Evolutionary conservation across 768 basidiomycete genomes (phyloP).

Genomic region (Lactifluus pinguis): DNA sequence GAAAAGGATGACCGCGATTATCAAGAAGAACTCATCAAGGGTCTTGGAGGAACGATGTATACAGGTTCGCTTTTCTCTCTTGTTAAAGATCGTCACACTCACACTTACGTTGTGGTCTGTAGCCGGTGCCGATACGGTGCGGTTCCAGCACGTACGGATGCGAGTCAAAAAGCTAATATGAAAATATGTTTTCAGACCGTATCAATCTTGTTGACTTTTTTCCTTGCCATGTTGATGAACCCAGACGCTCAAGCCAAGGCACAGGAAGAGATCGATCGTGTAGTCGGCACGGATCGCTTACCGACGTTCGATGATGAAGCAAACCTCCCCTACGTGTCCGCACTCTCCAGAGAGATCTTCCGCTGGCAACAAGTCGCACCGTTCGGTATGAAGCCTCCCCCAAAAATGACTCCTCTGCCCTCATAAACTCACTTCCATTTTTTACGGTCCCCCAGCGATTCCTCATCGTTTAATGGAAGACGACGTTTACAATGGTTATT

Average conservation of each 20-base stretch:
- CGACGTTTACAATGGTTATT: slow-evolving; percentile 23
- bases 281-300: slow-evolving; percentile 22
- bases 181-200: slow-evolving; percentile 10
- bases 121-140: slow-evolving; percentile 21
- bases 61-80: slow-evolving; percentile 3
- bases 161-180: background rate
- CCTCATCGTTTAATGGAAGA: slow-evolving; percentile 20
- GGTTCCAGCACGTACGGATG: background rate
- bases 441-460: slow-evolving; percentile 6
- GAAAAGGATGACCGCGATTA: slow-evolving; percentile 17
- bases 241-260: slow-evolving; percentile 19
- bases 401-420: background rate
- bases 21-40: slow-evolving; percentile 20
- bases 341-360: slow-evolving; percentile 21
- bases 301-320: slow-evolving; percentile 22
- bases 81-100: background rate
- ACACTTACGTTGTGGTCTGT: background rate
- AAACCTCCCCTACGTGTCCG: slow-evolving; percentile 21
- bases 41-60: slow-evolving; percentile 15
- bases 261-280: slow-evolving; percentile 24
- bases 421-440: background rate
- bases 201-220: slow-evolving; percentile 18
- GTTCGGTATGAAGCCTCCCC: slow-evolving; percentile 11
- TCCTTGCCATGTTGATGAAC: slow-evolving; percentile 21
- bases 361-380: slow-evolving; percentile 22